Evolutionary conservation across 2,329 filamentous ascomycete genomes (phyloP).

Genomic region (Aspergillus sp.): DNA sequence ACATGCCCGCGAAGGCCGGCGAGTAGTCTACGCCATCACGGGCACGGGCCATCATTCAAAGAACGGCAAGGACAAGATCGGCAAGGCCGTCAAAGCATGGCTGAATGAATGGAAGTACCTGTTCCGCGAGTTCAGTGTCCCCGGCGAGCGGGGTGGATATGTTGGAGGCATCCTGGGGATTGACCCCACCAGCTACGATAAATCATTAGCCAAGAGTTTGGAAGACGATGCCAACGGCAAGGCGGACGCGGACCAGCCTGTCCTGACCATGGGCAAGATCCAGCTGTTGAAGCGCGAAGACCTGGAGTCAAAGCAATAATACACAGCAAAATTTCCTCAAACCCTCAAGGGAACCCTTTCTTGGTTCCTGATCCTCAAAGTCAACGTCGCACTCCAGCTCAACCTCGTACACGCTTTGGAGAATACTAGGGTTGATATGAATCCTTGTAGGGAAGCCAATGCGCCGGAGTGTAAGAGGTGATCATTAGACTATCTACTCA

Average conservation of each 20-base stretch:
- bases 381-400: background rate
- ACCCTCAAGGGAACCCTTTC: background rate
- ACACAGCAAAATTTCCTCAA: constrained; percentile 8
- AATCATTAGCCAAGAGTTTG: constrained; percentile 33
- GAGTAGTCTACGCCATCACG: constrained; percentile 91
- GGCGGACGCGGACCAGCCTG: constrained; percentile 29
- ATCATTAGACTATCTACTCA: background rate
- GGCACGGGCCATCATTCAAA: constrained; percentile 97
- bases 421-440: too few species aligned
- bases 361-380: background rate
- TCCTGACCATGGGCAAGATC: constrained; percentile 46
- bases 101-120: constrained; percentile 95
- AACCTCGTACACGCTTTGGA: too few species aligned
- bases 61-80: constrained; percentile 98
- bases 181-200: constrained; percentile 62
- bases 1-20: constrained; percentile 67
- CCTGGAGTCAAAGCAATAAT: constrained; percentile 31
- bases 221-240: constrained; percentile 27
- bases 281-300: constrained; percentile 50
- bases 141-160: constrained; percentile 84
- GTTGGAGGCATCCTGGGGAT: constrained; percentile 67
- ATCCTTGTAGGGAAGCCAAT: background rate
- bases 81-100: constrained; percentile 87
- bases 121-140: constrained; percentile 93
- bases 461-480: background rate